Evolutionary conservation across 1,284 basidiomycete genomes (phyloP), one percentile per base, ranked within the genome.

Genomic region (Leccinum variabile): DNA sequence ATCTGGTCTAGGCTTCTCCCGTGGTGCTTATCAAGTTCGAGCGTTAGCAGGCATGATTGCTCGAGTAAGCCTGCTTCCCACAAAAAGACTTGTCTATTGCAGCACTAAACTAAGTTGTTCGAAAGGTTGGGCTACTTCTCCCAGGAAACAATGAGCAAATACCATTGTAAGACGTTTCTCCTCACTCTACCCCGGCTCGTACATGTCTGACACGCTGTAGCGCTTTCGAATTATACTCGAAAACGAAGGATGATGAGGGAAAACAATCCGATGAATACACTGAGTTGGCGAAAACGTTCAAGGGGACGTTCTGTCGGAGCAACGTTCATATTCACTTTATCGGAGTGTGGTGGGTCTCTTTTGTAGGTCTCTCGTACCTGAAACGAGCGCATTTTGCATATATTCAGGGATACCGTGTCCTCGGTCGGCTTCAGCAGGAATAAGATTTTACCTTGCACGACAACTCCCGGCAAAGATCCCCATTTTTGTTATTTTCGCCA

Each of bases 21-120:
- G 77, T 3, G 77, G 77, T 25, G 78, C 78, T 37, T 79, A 79
- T 59, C 78, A 79, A 63, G 77, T 76, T 5, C 71, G 77, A 52
- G 70, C 66, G 3, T 60, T 79, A 55, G 74, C 77, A 4, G 77
- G 68, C 25, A 79, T 79, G 78, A 75, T 78, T 50, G 63, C 70
- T 39, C 67, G 59, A 54, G 77, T 77, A 57, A 53, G 70, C 22
- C 35, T 56, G 3, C 30, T 62, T 49, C 10, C n/a, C n/a, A n/a
- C 39, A 16, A 39, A 39, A 39, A 25, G 9, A 5, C 18, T 22
- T 22, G 18, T 22, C 18, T 22, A 22, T 22, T 22, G 18, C 18
- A 22, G 1, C 18, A 22, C 18, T n/a, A 13, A 35, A 35, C 22
- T 33, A 33, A 56, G 32, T 56, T 11, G 1, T 22, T 16, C 3